Conservation (phyloP, 1,284 basidiomycete genomes). For the Fomitopsis palustris region DNA sequence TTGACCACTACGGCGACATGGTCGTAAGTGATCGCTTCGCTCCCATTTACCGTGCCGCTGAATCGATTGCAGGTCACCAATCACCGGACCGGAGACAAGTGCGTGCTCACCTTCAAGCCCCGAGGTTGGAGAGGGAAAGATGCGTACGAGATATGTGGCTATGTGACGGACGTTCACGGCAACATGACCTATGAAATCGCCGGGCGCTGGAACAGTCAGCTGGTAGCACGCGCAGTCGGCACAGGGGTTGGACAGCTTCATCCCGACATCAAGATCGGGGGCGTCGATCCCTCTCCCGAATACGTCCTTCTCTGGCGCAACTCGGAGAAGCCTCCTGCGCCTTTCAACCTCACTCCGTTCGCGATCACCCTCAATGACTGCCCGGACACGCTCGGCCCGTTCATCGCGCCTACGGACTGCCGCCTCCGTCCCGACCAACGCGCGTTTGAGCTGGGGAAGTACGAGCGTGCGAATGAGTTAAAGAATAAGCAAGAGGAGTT, state of each 20-base stretch:
- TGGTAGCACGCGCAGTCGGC: constrained; percentile 81
- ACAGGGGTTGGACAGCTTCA: constrained; percentile 64
- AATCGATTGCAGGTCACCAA: constrained; percentile 86
- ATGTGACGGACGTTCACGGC: constrained; percentile 70
- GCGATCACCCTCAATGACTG: constrained; percentile 90
- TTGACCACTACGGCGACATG: constrained; percentile 98
- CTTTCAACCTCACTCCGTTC: constrained; percentile 95
- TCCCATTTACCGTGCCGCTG: no score
- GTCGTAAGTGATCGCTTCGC: constrained; percentile 71
- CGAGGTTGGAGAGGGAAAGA: constrained; percentile 92
- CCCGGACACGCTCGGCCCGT: constrained; percentile 67
- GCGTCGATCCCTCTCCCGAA: constrained; percentile 48
- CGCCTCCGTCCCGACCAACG: constrained; percentile 91
- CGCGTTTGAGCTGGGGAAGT: constrained; percentile 92
- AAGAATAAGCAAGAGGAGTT: constrained; percentile 87
- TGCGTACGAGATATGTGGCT: constrained; percentile 89
- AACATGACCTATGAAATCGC: constrained; percentile 85
- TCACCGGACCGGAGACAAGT: constrained; percentile 90
- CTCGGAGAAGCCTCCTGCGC: constrained; percentile 78
- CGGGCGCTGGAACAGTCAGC: constrained; percentile 93
- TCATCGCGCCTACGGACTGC: constrained; percentile 90
- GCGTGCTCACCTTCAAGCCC: constrained; percentile 92
- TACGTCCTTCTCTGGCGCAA: constrained; percentile 92
- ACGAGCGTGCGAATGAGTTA: constrained; percentile 86
- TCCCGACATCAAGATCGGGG: constrained; percentile 62